Conservation (phyloP, 352 stramenopile species). For the Globisporangium acanthophoron region DNA sequence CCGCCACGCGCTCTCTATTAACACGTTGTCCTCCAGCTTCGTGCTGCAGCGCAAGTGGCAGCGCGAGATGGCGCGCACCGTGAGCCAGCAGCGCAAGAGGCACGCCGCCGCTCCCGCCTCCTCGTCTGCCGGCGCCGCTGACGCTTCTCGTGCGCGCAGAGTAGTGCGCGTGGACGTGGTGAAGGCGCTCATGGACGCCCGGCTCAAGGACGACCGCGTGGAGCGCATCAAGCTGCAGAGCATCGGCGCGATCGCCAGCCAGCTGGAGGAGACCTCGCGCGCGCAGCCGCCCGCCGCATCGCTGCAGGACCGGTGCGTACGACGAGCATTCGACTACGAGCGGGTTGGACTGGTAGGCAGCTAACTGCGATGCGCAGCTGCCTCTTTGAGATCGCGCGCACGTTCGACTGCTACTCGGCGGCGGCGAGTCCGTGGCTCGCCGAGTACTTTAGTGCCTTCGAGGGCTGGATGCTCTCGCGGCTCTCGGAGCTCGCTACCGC, state of each 20-base stretch:
- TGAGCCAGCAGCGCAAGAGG: constrained; percentile 26
- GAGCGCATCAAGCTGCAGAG: constrained; percentile 62
- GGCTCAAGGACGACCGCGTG: constrained; percentile 70
- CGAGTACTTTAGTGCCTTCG: constrained; percentile 55
- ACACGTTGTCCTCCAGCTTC: constrained; percentile 31
- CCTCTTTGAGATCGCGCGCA: constrained; percentile 64
- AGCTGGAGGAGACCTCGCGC: constrained; percentile 42
- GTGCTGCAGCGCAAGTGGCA: constrained; percentile 58
- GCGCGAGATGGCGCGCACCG: constrained; percentile 39
- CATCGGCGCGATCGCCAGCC: constrained; percentile 48
- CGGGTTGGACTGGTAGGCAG: neutral
- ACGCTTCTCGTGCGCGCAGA: constrained; percentile 37
- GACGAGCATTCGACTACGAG: neutral
- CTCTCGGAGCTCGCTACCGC: constrained; percentile 55
- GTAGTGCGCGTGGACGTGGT: constrained; percentile 57
- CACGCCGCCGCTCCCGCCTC: constrained; percentile 12
- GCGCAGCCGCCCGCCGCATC: constrained; percentile 27
- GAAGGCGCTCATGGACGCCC: constrained; percentile 60
- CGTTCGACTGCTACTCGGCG: constrained; percentile 64
- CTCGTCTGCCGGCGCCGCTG: neutral
- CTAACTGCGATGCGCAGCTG: constrained; percentile 25
- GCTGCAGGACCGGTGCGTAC: constrained; percentile 51
- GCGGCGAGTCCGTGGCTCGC: constrained; percentile 53
- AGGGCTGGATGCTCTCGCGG: constrained; percentile 74
- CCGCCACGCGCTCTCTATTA: too few relatives aligned